Evolutionary conservation across 2,329 filamentous ascomycete genomes (phyloP), one percentile per base, ranked within the genome.

Genomic region (Xylariaceae sp.): DNA sequence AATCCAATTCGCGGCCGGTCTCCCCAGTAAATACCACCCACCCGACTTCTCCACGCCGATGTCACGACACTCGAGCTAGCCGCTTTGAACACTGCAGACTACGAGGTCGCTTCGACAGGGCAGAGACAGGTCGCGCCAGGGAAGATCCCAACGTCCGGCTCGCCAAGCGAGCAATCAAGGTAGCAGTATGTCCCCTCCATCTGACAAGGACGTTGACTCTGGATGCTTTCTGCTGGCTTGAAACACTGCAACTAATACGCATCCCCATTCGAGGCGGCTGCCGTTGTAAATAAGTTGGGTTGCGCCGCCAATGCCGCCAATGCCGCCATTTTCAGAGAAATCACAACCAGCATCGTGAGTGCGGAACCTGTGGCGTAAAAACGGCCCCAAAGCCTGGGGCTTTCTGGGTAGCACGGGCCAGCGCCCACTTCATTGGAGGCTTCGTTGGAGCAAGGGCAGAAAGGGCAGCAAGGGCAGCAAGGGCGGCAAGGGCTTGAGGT

Each of bases 251-350:
- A 47, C 32, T 34, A 32, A 48, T 46, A 54, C 53, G 54, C 46
- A 43, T 43, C 55, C 55, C 51, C 53, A 53, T 57, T 60, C 55
- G 58, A 61, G 55, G 53, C 57, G 57, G 59, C 58, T 61, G 51
- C 59, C 55, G 60, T 63, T 58, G 59, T 62, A 37, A 50, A 47
- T 42, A 26, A 41, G 34, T 50, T 53, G 51, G 45, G 48, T 51
- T 54, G 51, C 54, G 51, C 45, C 46, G 54, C 49, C 49, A 36
- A 47, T 52, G 48, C 34, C 29, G 44, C 54, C 48, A 54, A 29
- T 43, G 41, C 41, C 41, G 41, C 41, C 41, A 26, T 47, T 48
- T 41, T 44, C 22, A 46, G 19, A 47, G 34, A 46, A 44, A 47
- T 44, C 51, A 44, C 29, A 19, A 37, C 39, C 36, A 45, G 39